A percentile compares a stretch with the other conserved stretches of the same genome.
phyloP scores from a whole-genome alignment of 345 rosid genomes.

The Durio zibethinus region DNA sequence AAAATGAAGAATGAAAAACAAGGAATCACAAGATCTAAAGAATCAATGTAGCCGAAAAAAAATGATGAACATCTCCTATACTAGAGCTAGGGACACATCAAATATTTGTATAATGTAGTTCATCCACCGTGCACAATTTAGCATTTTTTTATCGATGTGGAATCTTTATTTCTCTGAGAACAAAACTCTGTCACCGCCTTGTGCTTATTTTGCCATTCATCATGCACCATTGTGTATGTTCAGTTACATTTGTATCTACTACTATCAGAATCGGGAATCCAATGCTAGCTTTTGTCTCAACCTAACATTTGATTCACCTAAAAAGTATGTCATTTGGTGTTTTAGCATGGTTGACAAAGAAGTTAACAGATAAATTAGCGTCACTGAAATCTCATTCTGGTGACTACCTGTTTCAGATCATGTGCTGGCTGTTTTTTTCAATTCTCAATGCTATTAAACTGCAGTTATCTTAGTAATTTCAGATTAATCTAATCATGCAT shows the following conservation, averaged over 20 bases:
- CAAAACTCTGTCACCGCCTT: neutral
- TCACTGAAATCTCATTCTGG: neutral
- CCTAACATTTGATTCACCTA: neutral
- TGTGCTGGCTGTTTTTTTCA: neutral
- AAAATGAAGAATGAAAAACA: no score
- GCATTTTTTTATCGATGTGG: neutral
- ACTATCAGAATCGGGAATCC: neutral
- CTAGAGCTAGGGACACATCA: constrained; percentile 67
- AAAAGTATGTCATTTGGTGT: neutral
- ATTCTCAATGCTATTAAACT: neutral
- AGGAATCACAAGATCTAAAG: neutral
- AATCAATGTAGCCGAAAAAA: neutral
- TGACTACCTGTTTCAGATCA: neutral
- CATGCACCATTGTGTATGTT: neutral
- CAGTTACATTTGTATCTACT: neutral
- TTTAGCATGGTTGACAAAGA: neutral
- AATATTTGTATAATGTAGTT: constrained; percentile 66
- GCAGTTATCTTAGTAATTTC: neutral
- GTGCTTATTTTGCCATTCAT: neutral
- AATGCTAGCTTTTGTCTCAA: neutral
- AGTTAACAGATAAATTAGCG: neutral
- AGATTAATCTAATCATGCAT: neutral
- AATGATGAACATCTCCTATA: constrained; percentile 14
- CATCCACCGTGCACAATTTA: neutral
- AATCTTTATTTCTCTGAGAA: neutral